Evolutionary conservation across 23 red algal species (phyloP).

Genomic region (Cyanidioschyzon merolae): DNA sequence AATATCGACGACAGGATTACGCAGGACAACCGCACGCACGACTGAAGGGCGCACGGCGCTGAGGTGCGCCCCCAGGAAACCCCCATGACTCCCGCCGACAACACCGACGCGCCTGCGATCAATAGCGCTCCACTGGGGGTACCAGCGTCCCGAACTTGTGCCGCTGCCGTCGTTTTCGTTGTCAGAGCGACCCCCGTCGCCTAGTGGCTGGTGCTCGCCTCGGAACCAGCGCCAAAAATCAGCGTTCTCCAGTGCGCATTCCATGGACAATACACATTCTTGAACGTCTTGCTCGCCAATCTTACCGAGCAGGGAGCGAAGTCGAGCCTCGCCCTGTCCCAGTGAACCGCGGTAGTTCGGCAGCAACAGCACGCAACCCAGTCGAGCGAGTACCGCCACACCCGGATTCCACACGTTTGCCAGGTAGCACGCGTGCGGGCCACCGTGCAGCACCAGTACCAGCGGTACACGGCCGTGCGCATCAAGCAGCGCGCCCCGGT

Average conservation of each 20-base stretch:
- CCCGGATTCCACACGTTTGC: conserved; percentile 35
- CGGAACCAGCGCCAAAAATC: conserved; percentile 12
- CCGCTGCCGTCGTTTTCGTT: too few relatives aligned
- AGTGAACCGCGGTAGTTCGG: conserved; percentile 80
- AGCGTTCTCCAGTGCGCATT: conserved; percentile 29
- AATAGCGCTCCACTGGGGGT: background rate
- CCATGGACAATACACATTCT: conserved; percentile 57
- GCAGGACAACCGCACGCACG: conserved; percentile 44
- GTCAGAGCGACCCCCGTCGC: background rate
- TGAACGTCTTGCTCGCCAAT: conserved; percentile 68
- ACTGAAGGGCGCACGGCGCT: conserved; percentile 30
- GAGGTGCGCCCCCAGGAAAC: conserved; percentile 83
- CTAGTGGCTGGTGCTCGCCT: background rate
- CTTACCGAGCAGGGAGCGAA: conserved; percentile 45
- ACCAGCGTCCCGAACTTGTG: background rate
- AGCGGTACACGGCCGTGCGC: conserved; percentile 15
- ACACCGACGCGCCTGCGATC: conserved; percentile 24
- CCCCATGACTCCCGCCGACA: conserved; percentile 88
- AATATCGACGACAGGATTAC: conserved; percentile 85
- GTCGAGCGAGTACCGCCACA: conserved; percentile 29
- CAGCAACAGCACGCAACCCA: conserved; percentile 60
- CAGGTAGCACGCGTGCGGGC: conserved; percentile 61
- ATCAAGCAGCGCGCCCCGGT: background rate
- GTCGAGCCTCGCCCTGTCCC: conserved; percentile 47
- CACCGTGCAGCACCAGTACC: conserved; percentile 66